Percentiles rank a stretch among this genome's conserved stretches.
Conservation (phyloP, 352 stramenopile genomes). For the Pythium dissotocum region DNA sequence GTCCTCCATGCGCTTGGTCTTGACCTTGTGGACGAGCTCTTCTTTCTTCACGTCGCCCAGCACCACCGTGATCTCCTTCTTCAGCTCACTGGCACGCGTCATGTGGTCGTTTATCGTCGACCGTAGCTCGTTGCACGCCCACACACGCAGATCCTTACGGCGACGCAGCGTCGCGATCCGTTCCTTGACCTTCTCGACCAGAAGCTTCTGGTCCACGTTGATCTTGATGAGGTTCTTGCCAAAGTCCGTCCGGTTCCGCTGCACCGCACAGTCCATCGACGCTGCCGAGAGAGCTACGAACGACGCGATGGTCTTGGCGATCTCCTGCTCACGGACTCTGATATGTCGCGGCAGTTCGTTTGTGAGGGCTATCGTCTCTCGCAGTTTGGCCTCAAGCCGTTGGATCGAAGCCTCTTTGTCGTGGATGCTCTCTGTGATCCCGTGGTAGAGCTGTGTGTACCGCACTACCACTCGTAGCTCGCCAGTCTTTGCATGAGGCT, state of each 20-base stretch:
- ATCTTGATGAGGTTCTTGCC: slow-evolving; percentile 21
- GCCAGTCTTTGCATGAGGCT: neutral
- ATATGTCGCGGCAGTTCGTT: slow-evolving; percentile 27
- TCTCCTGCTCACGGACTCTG: slow-evolving; percentile 23
- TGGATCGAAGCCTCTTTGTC: slow-evolving; percentile 23
- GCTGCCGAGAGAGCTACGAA: slow-evolving; percentile 27
- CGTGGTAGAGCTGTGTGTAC: slow-evolving; percentile 27
- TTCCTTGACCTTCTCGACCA: slow-evolving; percentile 36
- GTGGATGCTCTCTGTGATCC: slow-evolving; percentile 25
- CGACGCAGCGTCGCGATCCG: slow-evolving; percentile 41
- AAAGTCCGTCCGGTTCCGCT: slow-evolving; percentile 20
- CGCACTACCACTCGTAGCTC: slow-evolving; percentile 8
- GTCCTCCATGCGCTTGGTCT: slow-evolving; percentile 56
- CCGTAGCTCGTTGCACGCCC: slow-evolving; percentile 60
- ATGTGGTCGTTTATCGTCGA: slow-evolving; percentile 50
- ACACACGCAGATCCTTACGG: slow-evolving; percentile 49
- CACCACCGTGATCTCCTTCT: slow-evolving; percentile 50
- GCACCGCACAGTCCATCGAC: slow-evolving; percentile 28
- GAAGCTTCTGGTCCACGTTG: slow-evolving; percentile 2
- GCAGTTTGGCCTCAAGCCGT: slow-evolving; percentile 14
- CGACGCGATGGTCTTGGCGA: slow-evolving; percentile 30
- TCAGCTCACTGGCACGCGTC: slow-evolving; percentile 58
- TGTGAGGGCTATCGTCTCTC: slow-evolving; percentile 14
- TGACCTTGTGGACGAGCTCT: slow-evolving; percentile 51
- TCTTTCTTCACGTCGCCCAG: slow-evolving; percentile 55